phyloP scores from a whole-genome alignment of 768 basidiomycete species.

The Tephrocybe sp. region DNA sequence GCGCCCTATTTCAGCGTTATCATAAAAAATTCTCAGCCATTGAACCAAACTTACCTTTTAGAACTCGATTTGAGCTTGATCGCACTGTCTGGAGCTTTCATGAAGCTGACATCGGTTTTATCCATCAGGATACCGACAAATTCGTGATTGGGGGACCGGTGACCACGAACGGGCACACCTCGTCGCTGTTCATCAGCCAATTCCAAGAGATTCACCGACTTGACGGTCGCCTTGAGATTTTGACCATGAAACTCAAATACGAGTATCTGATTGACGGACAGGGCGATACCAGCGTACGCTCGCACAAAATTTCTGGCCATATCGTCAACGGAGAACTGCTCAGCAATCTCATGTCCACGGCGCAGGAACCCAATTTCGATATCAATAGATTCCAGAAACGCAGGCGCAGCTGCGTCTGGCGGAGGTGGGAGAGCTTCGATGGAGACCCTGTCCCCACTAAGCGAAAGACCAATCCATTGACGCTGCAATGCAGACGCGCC shows the following conservation, averaged over 20 bases:
- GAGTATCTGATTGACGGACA: constrained; percentile 67
- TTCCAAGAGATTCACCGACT: constrained; percentile 58
- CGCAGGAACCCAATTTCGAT: constrained; percentile 73
- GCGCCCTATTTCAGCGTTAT: constrained; percentile 49
- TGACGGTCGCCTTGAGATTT: constrained; percentile 72
- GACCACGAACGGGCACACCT: constrained; percentile 28
- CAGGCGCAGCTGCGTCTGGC: constrained; percentile 47
- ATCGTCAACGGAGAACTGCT: constrained; percentile 87
- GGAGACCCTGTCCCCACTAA: constrained; percentile 72
- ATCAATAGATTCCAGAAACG: constrained; percentile 78
- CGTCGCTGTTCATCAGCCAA: constrained; percentile 61
- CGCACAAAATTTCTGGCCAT: constrained; percentile 74
- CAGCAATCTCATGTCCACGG: constrained; percentile 51
- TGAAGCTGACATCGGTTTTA: constrained; percentile 87
- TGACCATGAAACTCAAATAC: constrained; percentile 90
- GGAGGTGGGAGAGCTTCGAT: constrained; percentile 62
- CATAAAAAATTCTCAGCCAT: background rate
- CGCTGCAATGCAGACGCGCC: constrained; percentile 81
- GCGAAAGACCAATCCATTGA: constrained; percentile 87
- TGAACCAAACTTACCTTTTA: constrained; percentile 62
- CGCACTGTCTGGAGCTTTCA: constrained; percentile 77
- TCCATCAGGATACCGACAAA: constrained; percentile 84
- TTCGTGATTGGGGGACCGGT: constrained; percentile 26
- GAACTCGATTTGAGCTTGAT: constrained; percentile 93
- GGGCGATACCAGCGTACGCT: constrained; percentile 70